Conservation (phyloP, 2,329 filamentous ascomycete species). For the Fusarium sterilihyphosum region DNA sequence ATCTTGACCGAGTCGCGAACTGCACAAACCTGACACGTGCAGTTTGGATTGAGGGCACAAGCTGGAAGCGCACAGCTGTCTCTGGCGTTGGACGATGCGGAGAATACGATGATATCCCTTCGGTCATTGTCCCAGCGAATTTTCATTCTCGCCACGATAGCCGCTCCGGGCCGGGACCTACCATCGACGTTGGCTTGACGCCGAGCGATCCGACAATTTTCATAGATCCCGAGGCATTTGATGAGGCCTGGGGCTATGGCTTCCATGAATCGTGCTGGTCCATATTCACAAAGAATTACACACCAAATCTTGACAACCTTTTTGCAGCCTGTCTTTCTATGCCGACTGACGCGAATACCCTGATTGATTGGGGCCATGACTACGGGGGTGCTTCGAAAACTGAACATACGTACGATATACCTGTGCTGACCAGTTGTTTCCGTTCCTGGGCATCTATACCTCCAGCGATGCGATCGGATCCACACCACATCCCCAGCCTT, state of each 20-base stretch:
- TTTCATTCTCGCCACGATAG: background rate
- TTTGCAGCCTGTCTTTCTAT: constrained; percentile 16
- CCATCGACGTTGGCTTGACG: background rate
- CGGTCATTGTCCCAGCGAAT: background rate
- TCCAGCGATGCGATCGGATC: background rate
- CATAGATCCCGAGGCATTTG: rapidly evolving
- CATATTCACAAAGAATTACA: background rate
- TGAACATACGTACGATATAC: background rate
- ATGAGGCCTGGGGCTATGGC: constrained; percentile 15
- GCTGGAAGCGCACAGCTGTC: background rate
- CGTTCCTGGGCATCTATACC: background rate
- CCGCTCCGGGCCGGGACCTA: rapidly evolving
- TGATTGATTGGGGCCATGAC: constrained; percentile 25
- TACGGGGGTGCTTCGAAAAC: background rate
- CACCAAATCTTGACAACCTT: background rate
- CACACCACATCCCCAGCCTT: rapidly evolving
- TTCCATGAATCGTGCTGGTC: constrained; percentile 19
- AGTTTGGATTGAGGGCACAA: background rate
- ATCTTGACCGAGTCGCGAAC: rapidly evolving
- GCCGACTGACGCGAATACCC: background rate
- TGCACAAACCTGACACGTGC: too few species aligned
- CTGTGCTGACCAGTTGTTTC: background rate
- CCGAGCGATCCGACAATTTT: rapidly evolving
- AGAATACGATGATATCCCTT: background rate
- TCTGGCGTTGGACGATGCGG: background rate